Evolutionary conservation across 1,139 yeast species (phyloP), one percentile per base, ranked within the genome.

Genomic region (Taphrina flavorubra): DNA sequence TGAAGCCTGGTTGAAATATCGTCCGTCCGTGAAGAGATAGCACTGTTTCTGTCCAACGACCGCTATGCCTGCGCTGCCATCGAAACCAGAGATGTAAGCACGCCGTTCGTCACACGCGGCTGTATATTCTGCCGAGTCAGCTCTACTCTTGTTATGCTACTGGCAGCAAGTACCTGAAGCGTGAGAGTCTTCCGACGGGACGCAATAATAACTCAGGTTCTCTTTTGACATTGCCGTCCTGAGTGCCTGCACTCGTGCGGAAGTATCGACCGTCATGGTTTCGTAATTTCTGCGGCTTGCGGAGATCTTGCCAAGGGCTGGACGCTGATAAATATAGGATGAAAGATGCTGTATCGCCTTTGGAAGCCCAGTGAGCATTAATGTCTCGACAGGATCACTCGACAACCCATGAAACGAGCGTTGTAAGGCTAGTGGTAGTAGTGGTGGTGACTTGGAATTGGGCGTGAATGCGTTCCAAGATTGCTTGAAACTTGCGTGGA

Each of bases 51-150:
- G 68, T n/a, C 97, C 88, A 55, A 94, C 82, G 53, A 95, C 84
- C 2, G 98, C 99, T 51, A 92, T 83, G 68, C 99, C 99, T 0
- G 98, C 97, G 70, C 96, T 88, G 4, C 99, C 99, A 69, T 90
- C 89, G 79, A 94, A 94, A 0, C 96, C 96, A 46, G 60, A 39
- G 51, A 70, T 70, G 44, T 65, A 70, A 18, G 72, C 72, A 20
- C 72, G 68, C 16, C 72, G 55, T 13, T 73, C 70, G 39, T 70
- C 72, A 14, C 68, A 61, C 8, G 63, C 71, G 10, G 68, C 63
- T 51, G 68, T 70, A 44, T 70, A 70, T 53, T 70, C 72, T 42
- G 63, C 44, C 25, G 37, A 42, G 44, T 69, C 70, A 18, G 68
- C 66, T 39, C 31, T 8, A 6, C 31, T 4, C 31, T 25, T 25